phyloP scores from a whole-genome alignment of 495 filamentous ascomycete genomes.

The Penicillium silybi region DNA sequence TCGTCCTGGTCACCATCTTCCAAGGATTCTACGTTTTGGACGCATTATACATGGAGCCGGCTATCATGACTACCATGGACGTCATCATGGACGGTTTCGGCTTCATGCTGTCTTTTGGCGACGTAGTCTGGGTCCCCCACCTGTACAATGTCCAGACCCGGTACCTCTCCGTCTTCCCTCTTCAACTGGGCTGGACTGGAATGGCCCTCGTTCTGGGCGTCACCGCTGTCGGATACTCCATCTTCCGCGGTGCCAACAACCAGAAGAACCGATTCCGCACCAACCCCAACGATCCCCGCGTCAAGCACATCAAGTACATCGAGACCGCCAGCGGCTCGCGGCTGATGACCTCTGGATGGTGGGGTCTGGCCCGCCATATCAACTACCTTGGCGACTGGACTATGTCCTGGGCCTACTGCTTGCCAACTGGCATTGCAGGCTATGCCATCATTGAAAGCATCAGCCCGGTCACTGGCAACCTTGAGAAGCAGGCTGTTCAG shows the following conservation, averaged over 20 bases:
- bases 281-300: constrained; percentile 75
- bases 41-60: constrained; percentile 81
- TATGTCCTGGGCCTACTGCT: constrained; percentile 85
- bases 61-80: constrained; percentile 94
- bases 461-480: constrained; percentile 47
- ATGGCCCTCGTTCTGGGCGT: constrained; percentile 59
- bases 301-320: constrained; percentile 81
- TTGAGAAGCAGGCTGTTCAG: constrained; percentile 58
- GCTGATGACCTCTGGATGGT: constrained; percentile 88
- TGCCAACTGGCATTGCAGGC: constrained; percentile 85
- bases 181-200: constrained; percentile 65
- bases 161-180: constrained; percentile 83
- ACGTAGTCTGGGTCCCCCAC: constrained; percentile 92
- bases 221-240: constrained; percentile 68
- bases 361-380: constrained; percentile 88
- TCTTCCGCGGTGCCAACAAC: constrained; percentile 89
- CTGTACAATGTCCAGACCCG: constrained; percentile 79
- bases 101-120: constrained; percentile 94
- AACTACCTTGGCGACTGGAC: constrained; percentile 99
- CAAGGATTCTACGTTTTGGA: constrained; percentile 87
- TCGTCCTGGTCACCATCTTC: constrained; percentile 72
- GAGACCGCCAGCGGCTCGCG: constrained; percentile 78
- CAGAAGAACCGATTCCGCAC: constrained; percentile 94
- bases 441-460: constrained; percentile 55
- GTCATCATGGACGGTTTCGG: constrained; percentile 94